These are phyloP conservation scores for Skeletonema grethae DNA, from an alignment of 108 stramenopile genomes.

Conservation along the genomic window DNA sequence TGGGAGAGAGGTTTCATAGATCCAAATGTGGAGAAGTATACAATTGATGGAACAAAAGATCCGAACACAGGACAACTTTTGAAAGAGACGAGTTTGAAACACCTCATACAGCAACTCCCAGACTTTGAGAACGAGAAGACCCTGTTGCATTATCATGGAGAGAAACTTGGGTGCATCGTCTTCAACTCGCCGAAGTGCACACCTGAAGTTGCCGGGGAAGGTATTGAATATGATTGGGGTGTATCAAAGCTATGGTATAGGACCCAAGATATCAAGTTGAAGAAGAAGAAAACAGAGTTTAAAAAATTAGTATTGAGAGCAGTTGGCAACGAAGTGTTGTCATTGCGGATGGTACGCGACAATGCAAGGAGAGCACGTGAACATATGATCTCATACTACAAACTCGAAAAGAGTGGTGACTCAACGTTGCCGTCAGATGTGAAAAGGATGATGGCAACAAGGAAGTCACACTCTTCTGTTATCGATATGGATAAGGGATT, in stretches of 20 bases:
- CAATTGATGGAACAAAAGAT: too few species aligned
- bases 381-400: neutral
- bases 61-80: too few species aligned
- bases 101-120: too few species aligned
- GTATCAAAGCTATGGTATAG: neutral
- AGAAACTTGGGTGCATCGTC: too few species aligned
- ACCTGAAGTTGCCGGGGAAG: neutral
- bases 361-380: neutral
- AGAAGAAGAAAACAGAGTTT: neutral
- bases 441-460: neutral
- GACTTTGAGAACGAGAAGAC: too few species aligned
- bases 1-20: too few species aligned
- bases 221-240: neutral
- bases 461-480: neutral
- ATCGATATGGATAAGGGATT: neutral
- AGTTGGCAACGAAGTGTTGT: neutral
- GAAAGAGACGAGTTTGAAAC: too few species aligned
- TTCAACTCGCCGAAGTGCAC: neutral
- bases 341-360: neutral
- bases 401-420: neutral
- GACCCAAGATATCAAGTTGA: neutral
- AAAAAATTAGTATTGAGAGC: neutral
- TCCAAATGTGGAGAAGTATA: too few species aligned
- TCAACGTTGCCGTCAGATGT: neutral
- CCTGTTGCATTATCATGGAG: too few species aligned